Conservation (phyloP, 2,329 filamentous ascomycete species). For the Exophiala oligosperma region DNA sequence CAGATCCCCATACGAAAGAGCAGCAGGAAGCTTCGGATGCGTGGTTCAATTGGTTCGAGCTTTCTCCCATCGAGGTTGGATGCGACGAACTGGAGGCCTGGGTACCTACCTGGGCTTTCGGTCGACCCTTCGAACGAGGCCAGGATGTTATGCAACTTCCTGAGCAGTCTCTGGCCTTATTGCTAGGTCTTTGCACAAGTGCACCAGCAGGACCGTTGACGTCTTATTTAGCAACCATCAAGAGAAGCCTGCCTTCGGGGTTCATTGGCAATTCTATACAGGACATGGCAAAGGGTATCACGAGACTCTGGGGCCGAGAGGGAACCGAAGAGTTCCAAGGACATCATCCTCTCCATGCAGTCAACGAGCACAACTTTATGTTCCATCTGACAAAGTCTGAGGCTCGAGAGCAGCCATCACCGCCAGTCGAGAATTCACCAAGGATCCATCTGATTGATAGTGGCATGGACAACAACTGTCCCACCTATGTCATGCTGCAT, state of each 20-base stretch:
- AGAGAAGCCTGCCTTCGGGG: slow-evolving; percentile 15
- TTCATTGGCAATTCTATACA: slow-evolving; percentile 18
- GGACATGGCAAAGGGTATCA: slow-evolving; percentile 15
- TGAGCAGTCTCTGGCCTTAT: slow-evolving; percentile 18
- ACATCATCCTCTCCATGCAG: slow-evolving; percentile 19
- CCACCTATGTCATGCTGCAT: slow-evolving; percentile 20
- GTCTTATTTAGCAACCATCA: slow-evolving; percentile 21
- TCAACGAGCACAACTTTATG: slow-evolving; percentile 23
- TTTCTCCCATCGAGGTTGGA: slow-evolving; percentile 37
- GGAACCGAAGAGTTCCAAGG: slow-evolving; percentile 18
- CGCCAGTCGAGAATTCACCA: slow-evolving; percentile 20
- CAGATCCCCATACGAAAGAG: slow-evolving; percentile 14
- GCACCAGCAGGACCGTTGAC: slow-evolving; percentile 22
- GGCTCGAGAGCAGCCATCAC: slow-evolving; percentile 1
- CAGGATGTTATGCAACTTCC: slow-evolving; percentile 25
- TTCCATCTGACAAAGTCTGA: slow-evolving; percentile 11
- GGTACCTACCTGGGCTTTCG: slow-evolving; percentile 39
- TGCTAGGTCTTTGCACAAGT: slow-evolving; percentile 19
- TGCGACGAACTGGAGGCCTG: slow-evolving; percentile 39
- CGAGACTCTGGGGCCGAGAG: slow-evolving; percentile 15
- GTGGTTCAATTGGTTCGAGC: slow-evolving; percentile 40
- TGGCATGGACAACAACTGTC: slow-evolving; percentile 23
- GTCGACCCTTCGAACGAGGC: slow-evolving; percentile 35
- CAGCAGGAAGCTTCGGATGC: slow-evolving; percentile 31
- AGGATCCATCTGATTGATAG: slow-evolving; percentile 18